These are phyloP conservation scores for Blastosporella zonata DNA, from an alignment of 1,284 basidiomycete species.

Conservation along the genomic window DNA sequence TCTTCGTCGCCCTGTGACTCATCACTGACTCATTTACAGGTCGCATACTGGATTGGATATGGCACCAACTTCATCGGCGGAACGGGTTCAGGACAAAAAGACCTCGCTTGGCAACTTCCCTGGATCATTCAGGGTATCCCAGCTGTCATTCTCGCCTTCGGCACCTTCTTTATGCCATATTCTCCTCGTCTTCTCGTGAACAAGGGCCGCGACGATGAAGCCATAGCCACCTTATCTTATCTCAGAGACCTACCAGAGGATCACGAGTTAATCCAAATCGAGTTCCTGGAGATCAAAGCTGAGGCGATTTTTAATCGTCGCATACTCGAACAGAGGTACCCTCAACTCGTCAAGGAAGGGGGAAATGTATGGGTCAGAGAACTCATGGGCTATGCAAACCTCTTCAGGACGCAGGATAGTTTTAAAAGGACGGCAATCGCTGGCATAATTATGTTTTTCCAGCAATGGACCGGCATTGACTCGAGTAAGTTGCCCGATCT, in stretches of 20 bases:
- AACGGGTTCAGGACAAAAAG: conserved; percentile 13
- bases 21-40: conserved; percentile 3
- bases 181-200: conserved; percentile 21
- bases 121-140: conserved; percentile 18
- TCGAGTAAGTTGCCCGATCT: conserved; percentile 12
- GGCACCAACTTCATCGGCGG: conserved; percentile 20
- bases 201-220: conserved; percentile 16
- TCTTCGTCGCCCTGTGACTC: not conserved
- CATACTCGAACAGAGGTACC: conserved; percentile 14
- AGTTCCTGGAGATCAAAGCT: conserved; percentile 17
- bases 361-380: conserved; percentile 16
- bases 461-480: conserved; percentile 20
- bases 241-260: conserved; percentile 16
- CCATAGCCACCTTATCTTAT: conserved; percentile 10
- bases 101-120: conserved; percentile 16
- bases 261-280: conserved; percentile 16
- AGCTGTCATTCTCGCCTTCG: conserved; percentile 14
- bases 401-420: conserved; percentile 17
- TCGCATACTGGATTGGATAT: conserved; percentile 19
- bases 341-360: conserved; percentile 15
- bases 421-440: conserved; percentile 18
- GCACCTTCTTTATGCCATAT: conserved; percentile 19
- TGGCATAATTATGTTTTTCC: conserved; percentile 20
- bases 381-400: conserved; percentile 16
- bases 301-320: conserved; percentile 15